phyloP scores from a whole-genome alignment of 1,139 yeast genomes.

The Protomyces pachydermus region DNA sequence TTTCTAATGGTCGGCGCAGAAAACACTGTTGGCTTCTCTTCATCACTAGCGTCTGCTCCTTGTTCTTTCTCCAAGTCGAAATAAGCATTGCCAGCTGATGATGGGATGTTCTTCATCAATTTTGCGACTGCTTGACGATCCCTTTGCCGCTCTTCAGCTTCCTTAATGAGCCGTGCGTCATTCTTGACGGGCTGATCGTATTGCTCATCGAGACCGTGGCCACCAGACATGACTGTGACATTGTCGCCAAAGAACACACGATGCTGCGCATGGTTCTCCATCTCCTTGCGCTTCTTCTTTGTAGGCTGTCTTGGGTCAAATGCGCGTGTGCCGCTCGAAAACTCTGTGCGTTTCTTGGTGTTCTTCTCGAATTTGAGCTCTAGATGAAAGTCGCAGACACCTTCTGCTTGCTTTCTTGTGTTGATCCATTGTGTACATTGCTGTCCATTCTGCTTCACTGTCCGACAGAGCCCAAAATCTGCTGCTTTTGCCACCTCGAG shows the following conservation, averaged over 20 bases:
- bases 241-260: slow-evolving; percentile 18
- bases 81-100: slow-evolving; percentile 19
- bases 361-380: slow-evolving; percentile 54
- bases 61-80: slow-evolving; percentile 3
- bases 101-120: slow-evolving; percentile 1
- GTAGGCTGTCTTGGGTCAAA: slow-evolving; percentile 22
- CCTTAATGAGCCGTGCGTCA: slow-evolving; percentile 7
- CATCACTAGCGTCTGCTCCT: background rate
- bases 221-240: slow-evolving; percentile 5
- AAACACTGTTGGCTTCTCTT: slow-evolving; percentile 10
- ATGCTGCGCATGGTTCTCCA: slow-evolving; percentile 8
- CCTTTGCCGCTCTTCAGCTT: slow-evolving; percentile 16
- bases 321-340: slow-evolving; percentile 28
- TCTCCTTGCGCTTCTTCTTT: slow-evolving; percentile 14
- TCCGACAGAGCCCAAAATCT: slow-evolving; percentile 65
- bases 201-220: background rate
- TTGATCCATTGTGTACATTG: slow-evolving; percentile 61
- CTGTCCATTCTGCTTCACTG: slow-evolving; percentile 46
- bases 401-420: slow-evolving; percentile 43
- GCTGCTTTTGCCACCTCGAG: slow-evolving; percentile 70
- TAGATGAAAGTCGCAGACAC: slow-evolving; percentile 65
- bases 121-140: slow-evolving; percentile 17
- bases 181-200: slow-evolving; percentile 16
- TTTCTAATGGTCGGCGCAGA: slow-evolving; percentile 11
- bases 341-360: slow-evolving; percentile 32